These are phyloP conservation scores for Rubia yunnanensis DNA, from an alignment of 257 asterid genomes.

Conservation along the genomic window DNA sequence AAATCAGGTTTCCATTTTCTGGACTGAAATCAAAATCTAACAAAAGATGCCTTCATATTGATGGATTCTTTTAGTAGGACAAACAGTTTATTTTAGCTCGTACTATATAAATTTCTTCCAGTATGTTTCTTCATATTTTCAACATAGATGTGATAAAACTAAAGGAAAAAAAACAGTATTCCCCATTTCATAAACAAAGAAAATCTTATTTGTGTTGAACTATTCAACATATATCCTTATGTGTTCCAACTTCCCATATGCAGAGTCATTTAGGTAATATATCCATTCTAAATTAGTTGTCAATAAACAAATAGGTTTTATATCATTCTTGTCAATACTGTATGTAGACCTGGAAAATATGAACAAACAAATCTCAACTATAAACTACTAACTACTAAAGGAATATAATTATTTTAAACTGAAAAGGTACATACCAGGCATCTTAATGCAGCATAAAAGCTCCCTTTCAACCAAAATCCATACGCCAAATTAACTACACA, in stretches of 20 bases:
- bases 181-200: neutral
- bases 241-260: neutral
- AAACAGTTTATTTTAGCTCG: neutral
- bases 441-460: constrained; percentile 67
- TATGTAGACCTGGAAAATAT: neutral
- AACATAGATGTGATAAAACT: neutral
- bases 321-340: neutral
- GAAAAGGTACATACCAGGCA: constrained; percentile 57
- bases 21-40: neutral
- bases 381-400: neutral
- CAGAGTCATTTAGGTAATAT: neutral
- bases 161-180: neutral
- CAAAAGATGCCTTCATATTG: neutral
- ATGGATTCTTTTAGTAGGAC: neutral
- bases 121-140: neutral
- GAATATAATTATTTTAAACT: neutral
- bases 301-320: neutral
- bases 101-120: neutral
- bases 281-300: too few relatives aligned
- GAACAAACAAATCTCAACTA: constrained; percentile 4
- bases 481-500: constrained; percentile 82
- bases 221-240: neutral
- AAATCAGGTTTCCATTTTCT: neutral
- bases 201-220: neutral
- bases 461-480: constrained; percentile 72